These are phyloP conservation scores for Gilbertella persicaria DNA, from an alignment of 371 early-diverging fungal genomes.

Conservation along the genomic window DNA sequence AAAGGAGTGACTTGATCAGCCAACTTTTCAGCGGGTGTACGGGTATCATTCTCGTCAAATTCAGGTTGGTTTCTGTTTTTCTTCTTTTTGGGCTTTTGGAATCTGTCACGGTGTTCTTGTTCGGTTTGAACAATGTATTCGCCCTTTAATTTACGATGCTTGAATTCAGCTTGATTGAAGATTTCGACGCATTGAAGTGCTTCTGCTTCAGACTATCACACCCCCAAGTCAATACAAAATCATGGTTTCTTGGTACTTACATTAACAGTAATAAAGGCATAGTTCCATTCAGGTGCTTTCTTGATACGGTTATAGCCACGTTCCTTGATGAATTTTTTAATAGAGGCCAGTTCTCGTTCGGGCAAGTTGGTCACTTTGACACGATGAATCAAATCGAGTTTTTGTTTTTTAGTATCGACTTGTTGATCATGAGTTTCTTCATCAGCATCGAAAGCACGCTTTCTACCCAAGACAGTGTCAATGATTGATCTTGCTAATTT, in stretches of 20 bases:
- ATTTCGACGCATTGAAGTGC: slow-evolving; percentile 8
- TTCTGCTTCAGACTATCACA: slow-evolving; percentile 1
- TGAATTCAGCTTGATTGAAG: slow-evolving; percentile 15
- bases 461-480: slow-evolving; percentile 18
- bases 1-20: slow-evolving; percentile 77
- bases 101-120: slow-evolving; percentile 4
- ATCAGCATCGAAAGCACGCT: slow-evolving; percentile 20
- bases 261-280: slow-evolving; percentile 24
- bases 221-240: background rate
- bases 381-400: slow-evolving; percentile 17
- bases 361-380: slow-evolving; percentile 24
- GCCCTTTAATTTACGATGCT: slow-evolving; percentile 6
- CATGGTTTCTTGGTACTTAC: slow-evolving; percentile 3
- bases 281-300: slow-evolving; percentile 29
- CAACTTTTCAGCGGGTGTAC: slow-evolving; percentile 61
- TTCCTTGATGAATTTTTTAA: slow-evolving; percentile 15
- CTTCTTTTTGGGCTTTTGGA: slow-evolving; percentile 6
- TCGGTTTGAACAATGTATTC: slow-evolving; percentile 15
- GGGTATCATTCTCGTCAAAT: slow-evolving; percentile 35
- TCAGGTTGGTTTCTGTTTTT: background rate
- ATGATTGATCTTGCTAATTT: slow-evolving; percentile 23
- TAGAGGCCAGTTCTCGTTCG: slow-evolving; percentile 7
- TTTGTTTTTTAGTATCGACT: slow-evolving; percentile 15
- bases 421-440: slow-evolving; percentile 7
- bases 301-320: slow-evolving; percentile 11